Base-by-base conservation (phyloP, 2,329 filamentous ascomycete genomes). In the Pseudocercospora pini-densiflorae region DNA sequence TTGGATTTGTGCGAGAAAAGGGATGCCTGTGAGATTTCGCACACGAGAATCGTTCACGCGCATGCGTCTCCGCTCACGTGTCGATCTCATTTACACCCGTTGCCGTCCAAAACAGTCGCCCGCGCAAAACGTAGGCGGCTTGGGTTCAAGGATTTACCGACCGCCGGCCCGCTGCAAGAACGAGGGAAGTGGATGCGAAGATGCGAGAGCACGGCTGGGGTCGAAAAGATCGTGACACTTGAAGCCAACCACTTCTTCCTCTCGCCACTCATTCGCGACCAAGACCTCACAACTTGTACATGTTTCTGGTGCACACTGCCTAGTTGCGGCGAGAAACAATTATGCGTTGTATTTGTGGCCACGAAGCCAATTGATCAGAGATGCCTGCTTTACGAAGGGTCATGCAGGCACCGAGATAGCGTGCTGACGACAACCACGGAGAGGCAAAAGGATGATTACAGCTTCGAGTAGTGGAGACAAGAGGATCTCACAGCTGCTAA, bases 351-450 rank as follows among this genome's bases (percentile, higher is more conserved):
- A 21, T 21, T 19, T 51, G n/a, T 24, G 47, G 10, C 47, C 21
- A 51, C 47, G 21, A 51, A 51, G 47, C 21, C 47, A 51, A 51
- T 51, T 51, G n/a, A 23, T 21, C 21, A 10, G 47, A 51, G 47
- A n/a, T 51, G 47, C 47, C 47, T 51, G 47, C 47, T 51, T 51
- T 51, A 51, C 47, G 47, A 51, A 19, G 21, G 21, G 47, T 51
- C 47, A 51, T 53, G 49, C 49, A 53, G 49, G 49, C 49, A 53
- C 49, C 49, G 8, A 53, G 49, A 53, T 53, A 23, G 19, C 49
- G 49, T 53, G 49, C 49, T 53, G 49, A 53, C 49, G 23, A 53
- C 49, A 53, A 54, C 51, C 51, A 54, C 14, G 51, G 7, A 29
- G 51, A 54, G 21, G 51, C 51, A 16, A 31, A 51, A 54, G 24